Percentiles rank a stretch among this genome's conserved stretches.
phyloP scores from a whole-genome alignment of 768 basidiomycete genomes.

The Porphyrellus cyaneotinctus region DNA sequence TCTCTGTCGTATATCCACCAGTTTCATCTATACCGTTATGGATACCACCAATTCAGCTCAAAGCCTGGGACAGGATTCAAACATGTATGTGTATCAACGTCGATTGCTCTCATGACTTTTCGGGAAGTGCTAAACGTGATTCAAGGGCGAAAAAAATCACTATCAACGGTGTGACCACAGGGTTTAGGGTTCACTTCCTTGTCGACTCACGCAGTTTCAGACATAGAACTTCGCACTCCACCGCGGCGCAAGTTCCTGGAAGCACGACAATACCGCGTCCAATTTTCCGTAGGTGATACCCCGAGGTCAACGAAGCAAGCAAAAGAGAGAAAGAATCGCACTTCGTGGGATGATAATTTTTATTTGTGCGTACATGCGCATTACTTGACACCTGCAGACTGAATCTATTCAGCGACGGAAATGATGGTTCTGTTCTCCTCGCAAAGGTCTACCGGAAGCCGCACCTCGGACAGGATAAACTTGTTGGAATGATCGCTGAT shows the following conservation, averaged over 20 bases:
- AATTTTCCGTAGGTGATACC: conserved; percentile 6
- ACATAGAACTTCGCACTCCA: conserved; percentile 11
- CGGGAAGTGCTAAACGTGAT: neutral
- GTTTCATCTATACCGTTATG: neutral
- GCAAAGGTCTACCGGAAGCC: conserved; percentile 13
- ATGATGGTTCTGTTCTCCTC: conserved; percentile 9
- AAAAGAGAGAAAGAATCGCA: conserved; percentile 9
- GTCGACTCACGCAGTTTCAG: neutral
- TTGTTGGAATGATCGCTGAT: conserved; percentile 10
- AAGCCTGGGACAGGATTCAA: neutral
- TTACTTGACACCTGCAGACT: neutral
- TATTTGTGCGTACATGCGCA: conserved; percentile 13
- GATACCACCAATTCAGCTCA: neutral
- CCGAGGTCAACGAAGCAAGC: conserved; percentile 11
- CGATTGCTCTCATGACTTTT: neutral
- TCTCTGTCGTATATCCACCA: neutral
- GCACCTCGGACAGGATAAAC: conserved; percentile 1
- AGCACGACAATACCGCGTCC: conserved; percentile 12
- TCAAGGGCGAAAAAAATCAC: conserved; percentile 9
- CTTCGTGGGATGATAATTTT: conserved; percentile 11
- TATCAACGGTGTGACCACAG: conserved; percentile 6
- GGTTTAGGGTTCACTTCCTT: neutral
- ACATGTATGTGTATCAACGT: conserved; percentile 3
- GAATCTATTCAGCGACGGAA: conserved; percentile 11
- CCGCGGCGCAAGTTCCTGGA: neutral